Evolutionary conservation across 371 early-diverging fungal genomes (phyloP), one percentile per base, ranked within the genome.

Genomic region (Mucor racemosus): DNA sequence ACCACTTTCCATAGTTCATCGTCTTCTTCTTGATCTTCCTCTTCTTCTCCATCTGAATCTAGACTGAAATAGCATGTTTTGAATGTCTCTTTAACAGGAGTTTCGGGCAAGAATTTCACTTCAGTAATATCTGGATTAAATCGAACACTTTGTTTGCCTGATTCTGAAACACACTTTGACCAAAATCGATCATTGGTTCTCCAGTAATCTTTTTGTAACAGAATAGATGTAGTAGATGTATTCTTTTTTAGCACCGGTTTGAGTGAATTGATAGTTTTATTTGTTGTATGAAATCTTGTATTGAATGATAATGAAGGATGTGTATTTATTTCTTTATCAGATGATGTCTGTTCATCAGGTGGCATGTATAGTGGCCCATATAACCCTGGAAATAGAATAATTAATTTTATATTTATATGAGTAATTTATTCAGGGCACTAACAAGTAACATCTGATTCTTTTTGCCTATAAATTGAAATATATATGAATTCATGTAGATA

Each of bases 401-500:
- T 35, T 64, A 58, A 44, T 33, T 41, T 53, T 31, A 53, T 21
- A 41, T 10, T 14, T 26, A 46, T 34, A 38, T 38, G 38, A 9
- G 40, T 41, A 26, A 3, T 26, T 26, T 55, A 41, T 34, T 34
- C 53, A 33, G 13, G 26, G 7, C 57, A 56, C 66, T 68, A 70
- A 73, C 73, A 77, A 33, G 73, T 77, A 34, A 75, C 64, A 50
- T 77, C 78, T 26, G 78, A 63, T 50, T 75, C 78, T 50, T 77
- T 77, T 66, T 75, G 78, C 77, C 76, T 76, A 62, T 19, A 66
- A 35, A 42, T 58, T 19, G 64, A 35, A 50, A 63, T 33, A 13
- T 31, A n/a, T 59, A 53, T 39, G 8, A 61, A 42, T 50, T 50
- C 17, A 15, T 36, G 41, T 4, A 26, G 39, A 34, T 17, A 48